Percentiles rank a stretch among this genome's conserved stretches.
Conservation (phyloP, 495 filamentous ascomycete species). For the Aspergillus affinis region DNA sequence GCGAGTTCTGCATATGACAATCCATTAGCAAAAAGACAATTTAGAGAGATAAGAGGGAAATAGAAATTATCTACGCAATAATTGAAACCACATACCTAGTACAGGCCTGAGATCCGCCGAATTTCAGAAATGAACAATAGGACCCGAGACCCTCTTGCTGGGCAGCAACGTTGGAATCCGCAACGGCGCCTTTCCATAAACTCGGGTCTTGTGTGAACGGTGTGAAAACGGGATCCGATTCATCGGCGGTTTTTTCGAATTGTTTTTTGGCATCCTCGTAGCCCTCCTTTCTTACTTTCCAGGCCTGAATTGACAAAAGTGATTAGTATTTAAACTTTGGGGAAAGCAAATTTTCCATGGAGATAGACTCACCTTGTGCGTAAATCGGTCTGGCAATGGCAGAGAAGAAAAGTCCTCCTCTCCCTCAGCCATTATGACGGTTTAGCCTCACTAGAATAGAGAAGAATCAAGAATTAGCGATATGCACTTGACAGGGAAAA, state of each 20-base stretch:
- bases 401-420: conserved; percentile 85
- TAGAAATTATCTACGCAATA: neutral
- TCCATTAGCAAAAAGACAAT: conserved; percentile 10
- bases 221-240: conserved; percentile 79
- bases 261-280: conserved; percentile 90
- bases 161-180: conserved; percentile 96
- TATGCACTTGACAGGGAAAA: neutral
- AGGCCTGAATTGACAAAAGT: conserved; percentile 56
- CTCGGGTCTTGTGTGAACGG: conserved; percentile 83
- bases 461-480: neutral
- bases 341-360: too few relatives aligned
- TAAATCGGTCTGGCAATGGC: conserved; percentile 77
- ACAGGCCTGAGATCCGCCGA: conserved; percentile 74
- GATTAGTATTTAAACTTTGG: conserved; percentile 20
- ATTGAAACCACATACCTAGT: conserved; percentile 52
- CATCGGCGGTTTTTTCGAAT: conserved; percentile 84
- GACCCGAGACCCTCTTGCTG: conserved; percentile 89
- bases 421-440: conserved; percentile 48
- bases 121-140: conserved; percentile 87
- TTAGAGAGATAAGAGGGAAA: neutral
- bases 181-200: conserved; percentile 88
- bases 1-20: conserved; percentile 59
- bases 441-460: conserved; percentile 12
- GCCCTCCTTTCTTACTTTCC: conserved; percentile 95
- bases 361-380: conserved; percentile 70